These are phyloP conservation scores for Colletotrichum sp. DNA, from an alignment of 2,329 filamentous ascomycete genomes.

Conservation along the genomic window DNA sequence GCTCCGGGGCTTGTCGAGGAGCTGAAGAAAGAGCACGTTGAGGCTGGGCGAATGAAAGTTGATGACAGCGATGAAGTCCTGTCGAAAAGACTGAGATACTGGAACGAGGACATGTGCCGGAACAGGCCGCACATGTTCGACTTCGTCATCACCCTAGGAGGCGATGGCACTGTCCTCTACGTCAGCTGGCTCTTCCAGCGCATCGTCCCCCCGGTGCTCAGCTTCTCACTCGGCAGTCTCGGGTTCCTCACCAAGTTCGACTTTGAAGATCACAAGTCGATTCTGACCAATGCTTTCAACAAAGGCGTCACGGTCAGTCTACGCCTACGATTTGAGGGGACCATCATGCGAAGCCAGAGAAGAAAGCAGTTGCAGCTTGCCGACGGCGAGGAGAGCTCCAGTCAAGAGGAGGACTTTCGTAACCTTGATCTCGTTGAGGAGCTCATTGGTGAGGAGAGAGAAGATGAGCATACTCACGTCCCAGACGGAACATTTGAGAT, in stretches of 20 bases:
- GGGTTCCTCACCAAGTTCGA: slow-evolving; percentile 98
- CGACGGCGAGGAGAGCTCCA: slow-evolving; percentile 27
- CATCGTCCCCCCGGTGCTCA: slow-evolving; percentile 90
- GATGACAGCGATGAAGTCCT: slow-evolving; percentile 41
- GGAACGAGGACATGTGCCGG: slow-evolving; percentile 81
- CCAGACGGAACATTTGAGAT: slow-evolving; percentile 89
- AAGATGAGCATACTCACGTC: slow-evolving; percentile 83
- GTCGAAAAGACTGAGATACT: slow-evolving; percentile 72
- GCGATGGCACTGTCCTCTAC: slow-evolving; percentile 96
- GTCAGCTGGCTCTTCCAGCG: slow-evolving; percentile 97
- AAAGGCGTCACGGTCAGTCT: slow-evolving; percentile 90
- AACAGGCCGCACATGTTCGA: slow-evolving; percentile 87
- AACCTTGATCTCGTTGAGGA: slow-evolving; percentile 83
- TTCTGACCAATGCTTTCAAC: slow-evolving; percentile 73
- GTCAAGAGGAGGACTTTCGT: slow-evolving; percentile 41
- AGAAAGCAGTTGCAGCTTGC: slow-evolving; percentile 37
- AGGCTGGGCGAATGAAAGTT: slow-evolving; percentile 36
- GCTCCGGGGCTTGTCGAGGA: slow-evolving; percentile 70
- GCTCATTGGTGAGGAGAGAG: slow-evolving; percentile 83
- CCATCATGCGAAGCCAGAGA: slow-evolving; percentile 81
- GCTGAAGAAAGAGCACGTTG: slow-evolving; percentile 49
- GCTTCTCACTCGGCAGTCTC: slow-evolving; percentile 88
- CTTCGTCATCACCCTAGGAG: slow-evolving; percentile 89
- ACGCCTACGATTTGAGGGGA: slow-evolving; percentile 88
- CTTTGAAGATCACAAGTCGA: slow-evolving; percentile 75